Evolutionary conservation across 257 asterid genomes (phyloP).

Genomic region (Fraxinus excelsior): DNA sequence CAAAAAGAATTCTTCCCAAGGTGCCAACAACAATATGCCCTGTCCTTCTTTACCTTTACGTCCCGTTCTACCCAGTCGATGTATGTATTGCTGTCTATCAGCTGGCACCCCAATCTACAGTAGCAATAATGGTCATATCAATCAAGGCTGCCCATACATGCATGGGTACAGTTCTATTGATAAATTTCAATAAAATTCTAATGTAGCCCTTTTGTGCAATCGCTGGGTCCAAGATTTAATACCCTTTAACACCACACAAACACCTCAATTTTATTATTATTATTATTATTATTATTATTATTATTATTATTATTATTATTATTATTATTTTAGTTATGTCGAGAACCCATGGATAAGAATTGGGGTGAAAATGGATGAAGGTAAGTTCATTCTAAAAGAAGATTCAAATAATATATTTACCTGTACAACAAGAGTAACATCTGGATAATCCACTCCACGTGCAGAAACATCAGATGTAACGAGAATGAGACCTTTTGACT

Average conservation of each 20-base stretch:
- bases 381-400: neutral
- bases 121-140: slow-evolving; percentile 12
- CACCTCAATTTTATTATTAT: neutral
- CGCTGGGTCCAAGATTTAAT: neutral
- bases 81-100: slow-evolving; percentile 89
- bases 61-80: slow-evolving; percentile 96
- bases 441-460: slow-evolving; percentile 98
- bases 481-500: slow-evolving; percentile 91
- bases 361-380: neutral
- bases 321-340: neutral
- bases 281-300: too few species aligned
- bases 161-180: neutral
- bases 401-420: slow-evolving; percentile 36
- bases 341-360: neutral
- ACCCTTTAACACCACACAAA: too few species aligned
- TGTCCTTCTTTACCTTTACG: slow-evolving; percentile 96
- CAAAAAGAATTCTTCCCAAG: slow-evolving; percentile 96
- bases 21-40: slow-evolving; percentile 86
- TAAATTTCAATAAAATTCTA: neutral
- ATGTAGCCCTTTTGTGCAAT: neutral
- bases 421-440: slow-evolving; percentile 90
- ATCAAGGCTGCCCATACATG: neutral
- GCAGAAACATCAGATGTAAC: slow-evolving; percentile 99
- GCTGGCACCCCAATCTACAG: slow-evolving; percentile 86
- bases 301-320: too few species aligned